A percentile compares a stretch with the other conserved stretches of the same genome.
Evolutionary conservation across 2,329 filamentous ascomycete species (phyloP).

Genomic region (Cordyceps cicadae): DNA sequence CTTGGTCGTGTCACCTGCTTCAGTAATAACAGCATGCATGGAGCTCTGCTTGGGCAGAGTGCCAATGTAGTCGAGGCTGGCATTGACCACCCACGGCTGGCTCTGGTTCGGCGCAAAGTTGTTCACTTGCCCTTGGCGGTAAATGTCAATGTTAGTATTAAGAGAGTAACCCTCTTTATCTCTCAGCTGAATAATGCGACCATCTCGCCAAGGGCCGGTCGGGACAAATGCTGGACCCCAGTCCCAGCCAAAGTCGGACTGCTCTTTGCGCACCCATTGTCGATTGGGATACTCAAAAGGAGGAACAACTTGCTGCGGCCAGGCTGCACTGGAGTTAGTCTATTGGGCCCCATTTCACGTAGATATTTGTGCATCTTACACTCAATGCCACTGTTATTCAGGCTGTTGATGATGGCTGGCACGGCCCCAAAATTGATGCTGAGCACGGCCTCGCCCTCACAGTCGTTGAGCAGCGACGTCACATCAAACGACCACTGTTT

Average conservation of each 20-base stretch:
- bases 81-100: constrained; percentile 52
- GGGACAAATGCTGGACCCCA: constrained; percentile 54
- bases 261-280: constrained; percentile 45
- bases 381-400: constrained; percentile 4
- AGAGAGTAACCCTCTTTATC: constrained; percentile 27
- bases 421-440: constrained; percentile 18
- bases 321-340: neutral
- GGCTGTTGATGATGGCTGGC: constrained; percentile 13
- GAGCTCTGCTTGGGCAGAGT: constrained; percentile 32
- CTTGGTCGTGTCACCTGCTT: constrained; percentile 26
- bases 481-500: constrained; percentile 54
- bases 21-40: constrained; percentile 39
- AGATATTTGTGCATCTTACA: neutral
- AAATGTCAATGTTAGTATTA: constrained; percentile 50
- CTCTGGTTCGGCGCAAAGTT: constrained; percentile 48
- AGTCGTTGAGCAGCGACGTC: constrained; percentile 30
- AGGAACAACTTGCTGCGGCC: neutral
- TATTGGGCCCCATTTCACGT: neutral
- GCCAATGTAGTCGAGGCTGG: constrained; percentile 50
- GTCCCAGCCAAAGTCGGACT: constrained; percentile 58
- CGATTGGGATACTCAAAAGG: constrained; percentile 10
- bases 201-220: constrained; percentile 53
- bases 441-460: constrained; percentile 5
- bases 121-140: constrained; percentile 49
- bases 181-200: constrained; percentile 45